Base-by-base conservation (phyloP, 2,329 filamentous ascomycete species). In the Cladobotryum protrusum region DNA sequence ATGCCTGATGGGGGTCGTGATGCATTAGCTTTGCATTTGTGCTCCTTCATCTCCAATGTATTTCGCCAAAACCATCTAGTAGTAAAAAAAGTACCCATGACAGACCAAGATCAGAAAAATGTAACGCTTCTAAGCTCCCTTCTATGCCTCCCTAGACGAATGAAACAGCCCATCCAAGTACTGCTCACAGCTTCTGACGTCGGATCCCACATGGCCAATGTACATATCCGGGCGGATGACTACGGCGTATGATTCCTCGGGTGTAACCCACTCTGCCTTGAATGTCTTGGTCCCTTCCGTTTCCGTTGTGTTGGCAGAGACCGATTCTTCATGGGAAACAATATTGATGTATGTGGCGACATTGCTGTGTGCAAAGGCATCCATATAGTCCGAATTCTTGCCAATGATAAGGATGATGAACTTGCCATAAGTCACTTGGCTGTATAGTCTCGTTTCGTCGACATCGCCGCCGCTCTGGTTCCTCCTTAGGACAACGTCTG, bases 211-310 rank as follows among this genome's bases (percentile, higher is more conserved):
- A 46, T 61, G 64, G 13, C 67, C 68, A 51, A 71, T 62, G 45
- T 72, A 72, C 68, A 70, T 68, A 50, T 72, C 68, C 13, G 68
- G 68, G 12, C 68, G 60, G 17, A 72, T 64, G 3, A 72, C 61
- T 3, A 70, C 65, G 4, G 57, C 54, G 37, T 62, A 65, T 4
- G 54, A 43, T 34, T 67, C 63, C 1, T 54, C 32, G 2, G 47
- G 15, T 3, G 52, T 46, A 24, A 63, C 59, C 57, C 63, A 62
- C 18, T 66, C 64, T 2, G 66, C 66, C 4, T 43, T 57, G 50
- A 65, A 71, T 1, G 49, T 43, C 11, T 41, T 36, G 9, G 15
- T n/a, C 17, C 34, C 24, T 40, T 50, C 4, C 24, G 41, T 44
- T 15, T 35, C 20, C 39, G 19, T 32, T 29, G 32, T 15, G 45